phyloP scores from a whole-genome alignment of 257 asterid species.

The Fraxinus quadrangulata region DNA sequence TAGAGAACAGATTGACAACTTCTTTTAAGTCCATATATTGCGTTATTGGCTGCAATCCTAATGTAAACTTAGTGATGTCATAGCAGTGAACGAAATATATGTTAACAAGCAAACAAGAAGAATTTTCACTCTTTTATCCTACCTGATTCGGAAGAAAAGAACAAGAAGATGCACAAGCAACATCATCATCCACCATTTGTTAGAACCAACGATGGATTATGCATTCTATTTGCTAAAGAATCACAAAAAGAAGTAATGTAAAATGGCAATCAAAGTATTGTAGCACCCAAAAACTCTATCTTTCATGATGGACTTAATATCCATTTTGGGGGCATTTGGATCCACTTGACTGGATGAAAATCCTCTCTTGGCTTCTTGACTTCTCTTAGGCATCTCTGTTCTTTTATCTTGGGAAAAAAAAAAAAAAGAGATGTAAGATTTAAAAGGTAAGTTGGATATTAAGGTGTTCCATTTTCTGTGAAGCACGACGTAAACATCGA shows the following conservation, averaged over 20 bases:
- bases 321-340: conserved; percentile 37
- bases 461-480: background rate
- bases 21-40: background rate
- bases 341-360: conserved; percentile 34
- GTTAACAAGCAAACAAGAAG: background rate
- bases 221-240: background rate
- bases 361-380: conserved; percentile 29
- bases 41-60: background rate
- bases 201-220: too few relatives aligned
- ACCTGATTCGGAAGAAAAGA: background rate
- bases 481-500: too few relatives aligned
- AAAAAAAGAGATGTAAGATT: background rate
- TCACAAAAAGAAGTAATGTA: background rate
- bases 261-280: background rate
- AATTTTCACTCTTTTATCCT: background rate
- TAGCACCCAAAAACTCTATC: conserved; percentile 62
- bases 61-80: background rate
- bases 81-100: background rate
- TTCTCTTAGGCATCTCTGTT: conserved; percentile 26
- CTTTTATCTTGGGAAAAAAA: conserved; percentile 14
- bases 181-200: background rate
- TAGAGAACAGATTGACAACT: background rate
- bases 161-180: background rate
- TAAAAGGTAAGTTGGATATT: background rate
- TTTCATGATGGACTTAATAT: conserved; percentile 58